phyloP scores from a whole-genome alignment of 1,139 yeast species.

The Diutina siamensis region DNA sequence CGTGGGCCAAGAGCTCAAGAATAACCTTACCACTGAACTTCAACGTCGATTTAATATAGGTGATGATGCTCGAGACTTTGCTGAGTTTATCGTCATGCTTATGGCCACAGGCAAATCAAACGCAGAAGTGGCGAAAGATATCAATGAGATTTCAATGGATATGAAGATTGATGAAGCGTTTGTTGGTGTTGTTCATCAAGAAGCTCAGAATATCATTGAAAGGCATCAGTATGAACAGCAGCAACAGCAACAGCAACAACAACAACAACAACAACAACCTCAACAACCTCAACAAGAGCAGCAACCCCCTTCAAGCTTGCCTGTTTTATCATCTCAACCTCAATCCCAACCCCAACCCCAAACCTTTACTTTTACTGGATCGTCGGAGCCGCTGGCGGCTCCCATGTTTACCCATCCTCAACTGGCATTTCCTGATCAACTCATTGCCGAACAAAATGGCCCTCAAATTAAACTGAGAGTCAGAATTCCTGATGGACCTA shows the following conservation, averaged over 20 bases:
- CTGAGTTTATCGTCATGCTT: slow-evolving; percentile 67
- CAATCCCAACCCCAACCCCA: background rate
- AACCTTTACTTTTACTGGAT: background rate
- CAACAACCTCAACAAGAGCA: slow-evolving; percentile 13
- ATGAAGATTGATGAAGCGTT: slow-evolving; percentile 44
- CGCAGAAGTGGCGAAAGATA: slow-evolving; percentile 52
- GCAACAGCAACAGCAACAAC: background rate
- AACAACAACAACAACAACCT: slow-evolving; percentile 9
- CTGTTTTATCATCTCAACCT: too few relatives aligned
- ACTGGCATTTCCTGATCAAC: slow-evolving; percentile 4
- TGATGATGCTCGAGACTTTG: slow-evolving; percentile 69
- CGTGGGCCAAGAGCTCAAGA: slow-evolving; percentile 5
- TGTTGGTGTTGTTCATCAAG: slow-evolving; percentile 43
- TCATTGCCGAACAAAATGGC: background rate
- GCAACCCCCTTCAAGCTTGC: slow-evolving; percentile 7
- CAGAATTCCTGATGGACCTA: slow-evolving; percentile 1
- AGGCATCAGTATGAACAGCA: slow-evolving; percentile 6
- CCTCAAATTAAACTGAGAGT: background rate
- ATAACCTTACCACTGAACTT: background rate
- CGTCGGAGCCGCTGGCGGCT: background rate
- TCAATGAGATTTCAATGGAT: slow-evolving; percentile 50
- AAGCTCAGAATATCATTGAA: slow-evolving; percentile 31
- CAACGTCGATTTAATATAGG: background rate
- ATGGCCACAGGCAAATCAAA: slow-evolving; percentile 61
- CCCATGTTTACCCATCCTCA: background rate